Evolutionary conservation across 2,329 filamentous ascomycete genomes (phyloP).

Genomic region (Rugonectria rugulosa): DNA sequence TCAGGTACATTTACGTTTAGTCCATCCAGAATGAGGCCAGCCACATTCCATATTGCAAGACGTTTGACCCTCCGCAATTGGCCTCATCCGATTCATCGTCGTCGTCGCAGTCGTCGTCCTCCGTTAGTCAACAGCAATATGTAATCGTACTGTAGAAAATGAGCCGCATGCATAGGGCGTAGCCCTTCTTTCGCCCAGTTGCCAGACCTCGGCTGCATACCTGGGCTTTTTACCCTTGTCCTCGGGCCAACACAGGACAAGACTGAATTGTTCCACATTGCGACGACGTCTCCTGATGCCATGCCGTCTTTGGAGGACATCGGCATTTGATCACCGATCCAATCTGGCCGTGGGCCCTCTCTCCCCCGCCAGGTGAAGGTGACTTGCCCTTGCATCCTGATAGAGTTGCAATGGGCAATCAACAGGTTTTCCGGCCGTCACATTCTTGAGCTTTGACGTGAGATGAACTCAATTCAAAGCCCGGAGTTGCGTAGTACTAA

Average conservation of each 20-base stretch:
- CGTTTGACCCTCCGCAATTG: background rate
- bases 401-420: background rate
- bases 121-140: background rate
- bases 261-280: background rate
- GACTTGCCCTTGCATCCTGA: background rate
- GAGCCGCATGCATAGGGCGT: too few species aligned
- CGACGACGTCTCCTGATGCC: constrained; percentile 3
- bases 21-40: constrained; percentile 1
- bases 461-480: background rate
- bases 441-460: constrained; percentile 1
- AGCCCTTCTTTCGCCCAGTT: background rate
- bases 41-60: background rate
- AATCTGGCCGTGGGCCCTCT: background rate
- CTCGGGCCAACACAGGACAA: background rate
- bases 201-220: background rate
- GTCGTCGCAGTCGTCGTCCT: too few species aligned
- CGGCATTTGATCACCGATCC: background rate
- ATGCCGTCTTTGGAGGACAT: too few species aligned
- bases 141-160: background rate
- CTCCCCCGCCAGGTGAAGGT: background rate
- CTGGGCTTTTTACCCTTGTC: background rate
- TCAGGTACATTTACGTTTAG: background rate
- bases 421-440: constrained; percentile 6
- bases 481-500: background rate
- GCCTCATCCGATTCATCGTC: background rate